Evolutionary conservation across 192 early-diverging fungal genomes (phyloP), one percentile per base, ranked within the genome.

Genomic region (Entomortierella chlamydospora): DNA sequence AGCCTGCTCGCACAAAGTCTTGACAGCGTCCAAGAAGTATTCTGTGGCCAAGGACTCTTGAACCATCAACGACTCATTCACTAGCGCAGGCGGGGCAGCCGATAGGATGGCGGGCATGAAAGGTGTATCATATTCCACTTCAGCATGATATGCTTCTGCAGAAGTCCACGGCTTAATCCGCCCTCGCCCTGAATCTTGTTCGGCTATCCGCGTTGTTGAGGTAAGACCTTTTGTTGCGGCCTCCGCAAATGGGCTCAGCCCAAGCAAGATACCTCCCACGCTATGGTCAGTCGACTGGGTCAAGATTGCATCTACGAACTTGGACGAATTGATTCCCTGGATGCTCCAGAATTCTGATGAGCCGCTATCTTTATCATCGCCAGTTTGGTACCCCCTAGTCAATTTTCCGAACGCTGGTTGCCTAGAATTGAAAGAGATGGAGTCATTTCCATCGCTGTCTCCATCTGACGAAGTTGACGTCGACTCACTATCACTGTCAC

Each of bases 1-100:
- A 49, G 81, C 86, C n/a, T 85, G 84, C 29, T 85, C 83, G 34
- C 83, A 87, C 8, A 87, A 41, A n/a, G 73, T 81, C 26, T 79
- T 80, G 17, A 87, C 66, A 37, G 84, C 70, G 50, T 62, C 77
- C 34, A 68, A 34, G 13, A 82, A 78, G 26, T 72, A 72, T 30
- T 82, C 85, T 11, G 41, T 25, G 4, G 62, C 72, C n/a, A 78
- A 25, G 0, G 61, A 57, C 17, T 64, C 73, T 20, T 65, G 76
- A 1, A 79, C 30, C 7, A 43, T 47, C 26, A 65, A 17, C 8
- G 62, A 47, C 56, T 79, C 68, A 0, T 53, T 23, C n/a, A 79
- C 76, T 4, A 79, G 63, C 0, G 76, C 61, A 2, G 76, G 76
- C 57, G 76, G 76, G 17, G 68, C 76, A 8, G 76, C 56, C 2